A percentile compares a stretch with the other conserved stretches of the same genome.
phyloP scores from a whole-genome alignment of 2,329 filamentous ascomycete species.

The Saccharata proteae region DNA sequence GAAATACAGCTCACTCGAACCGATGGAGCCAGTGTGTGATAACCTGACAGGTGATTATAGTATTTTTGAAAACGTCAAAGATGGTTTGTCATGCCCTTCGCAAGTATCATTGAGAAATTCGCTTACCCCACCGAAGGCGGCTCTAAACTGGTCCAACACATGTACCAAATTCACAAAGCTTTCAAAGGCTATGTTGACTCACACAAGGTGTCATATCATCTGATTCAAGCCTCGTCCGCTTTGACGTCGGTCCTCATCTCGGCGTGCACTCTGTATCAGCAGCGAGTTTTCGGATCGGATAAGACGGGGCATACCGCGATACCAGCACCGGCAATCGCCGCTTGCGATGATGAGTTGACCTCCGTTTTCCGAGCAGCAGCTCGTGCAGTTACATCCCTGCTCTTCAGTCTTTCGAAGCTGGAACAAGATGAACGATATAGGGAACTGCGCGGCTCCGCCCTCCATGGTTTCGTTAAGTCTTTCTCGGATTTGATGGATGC shows the following conservation, averaged over 20 bases:
- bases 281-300: not conserved
- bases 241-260: constrained; percentile 16
- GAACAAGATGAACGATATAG: constrained; percentile 9
- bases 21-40: too few species aligned
- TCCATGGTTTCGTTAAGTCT: constrained; percentile 24
- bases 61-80: too few species aligned
- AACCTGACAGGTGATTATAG: too few species aligned
- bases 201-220: constrained; percentile 12
- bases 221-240: constrained; percentile 15
- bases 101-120: not conserved
- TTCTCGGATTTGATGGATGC: constrained; percentile 23
- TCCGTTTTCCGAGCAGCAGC: constrained; percentile 16
- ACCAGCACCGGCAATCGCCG: not conserved
- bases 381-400: constrained; percentile 19
- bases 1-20: too few species aligned
- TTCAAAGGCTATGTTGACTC: constrained; percentile 12
- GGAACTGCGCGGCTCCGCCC: constrained; percentile 14
- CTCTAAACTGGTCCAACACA: constrained; percentile 10
- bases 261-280: constrained; percentile 11
- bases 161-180: constrained; percentile 20
- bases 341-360: constrained; percentile 1
- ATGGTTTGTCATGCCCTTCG: too few species aligned
- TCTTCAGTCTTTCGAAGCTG: constrained; percentile 19
- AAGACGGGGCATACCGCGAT: not conserved
- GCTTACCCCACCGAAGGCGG: constrained; percentile 1